Evolutionary conservation across 1,284 basidiomycete genomes (phyloP).

Genomic region (Tausonia pullulans): DNA sequence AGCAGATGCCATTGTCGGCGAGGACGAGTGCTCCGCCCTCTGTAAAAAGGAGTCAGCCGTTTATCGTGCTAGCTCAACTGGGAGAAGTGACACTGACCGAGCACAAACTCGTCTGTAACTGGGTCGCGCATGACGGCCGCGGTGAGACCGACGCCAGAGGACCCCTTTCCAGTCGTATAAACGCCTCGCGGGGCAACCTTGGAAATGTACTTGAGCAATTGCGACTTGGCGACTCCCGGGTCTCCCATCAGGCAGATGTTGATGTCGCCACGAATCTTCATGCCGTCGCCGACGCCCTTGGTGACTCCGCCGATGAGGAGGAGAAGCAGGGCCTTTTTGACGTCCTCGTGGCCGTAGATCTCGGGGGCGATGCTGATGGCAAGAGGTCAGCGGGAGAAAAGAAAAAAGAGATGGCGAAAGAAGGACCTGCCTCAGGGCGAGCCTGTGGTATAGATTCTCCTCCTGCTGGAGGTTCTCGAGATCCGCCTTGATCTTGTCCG

Average conservation of each 20-base stretch:
- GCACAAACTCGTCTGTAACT: constrained; percentile 98
- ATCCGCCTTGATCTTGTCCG: constrained; percentile 64
- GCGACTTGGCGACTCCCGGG: constrained; percentile 98
- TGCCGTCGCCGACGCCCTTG: constrained; percentile 88
- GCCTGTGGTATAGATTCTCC: constrained; percentile 68
- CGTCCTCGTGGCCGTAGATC: constrained; percentile 95
- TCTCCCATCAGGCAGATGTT: constrained; percentile 99
- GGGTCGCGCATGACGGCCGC: constrained; percentile 99
- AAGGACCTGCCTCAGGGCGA: constrained; percentile 48
- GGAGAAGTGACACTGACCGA: constrained; percentile 49
- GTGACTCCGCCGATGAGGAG: constrained; percentile 92
- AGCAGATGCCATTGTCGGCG: constrained; percentile 98
- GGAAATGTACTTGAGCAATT: constrained; percentile 94
- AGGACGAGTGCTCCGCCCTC: constrained; percentile 98
- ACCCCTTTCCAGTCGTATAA: constrained; percentile 97
- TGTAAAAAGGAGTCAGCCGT: constrained; percentile 30
- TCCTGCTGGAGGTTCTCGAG: constrained; percentile 65
- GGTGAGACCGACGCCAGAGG: constrained; percentile 94
- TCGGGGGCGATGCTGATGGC: constrained; percentile 70
- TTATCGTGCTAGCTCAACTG: background rate
- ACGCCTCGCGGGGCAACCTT: constrained; percentile 96
- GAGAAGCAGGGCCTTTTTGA: constrained; percentile 93
- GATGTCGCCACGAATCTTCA: constrained; percentile 97
- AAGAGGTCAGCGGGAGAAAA: background rate
- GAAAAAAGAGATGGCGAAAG: background rate